Base-by-base conservation (phyloP, 768 basidiomycete species). In the Mrakia blollopis region DNA sequence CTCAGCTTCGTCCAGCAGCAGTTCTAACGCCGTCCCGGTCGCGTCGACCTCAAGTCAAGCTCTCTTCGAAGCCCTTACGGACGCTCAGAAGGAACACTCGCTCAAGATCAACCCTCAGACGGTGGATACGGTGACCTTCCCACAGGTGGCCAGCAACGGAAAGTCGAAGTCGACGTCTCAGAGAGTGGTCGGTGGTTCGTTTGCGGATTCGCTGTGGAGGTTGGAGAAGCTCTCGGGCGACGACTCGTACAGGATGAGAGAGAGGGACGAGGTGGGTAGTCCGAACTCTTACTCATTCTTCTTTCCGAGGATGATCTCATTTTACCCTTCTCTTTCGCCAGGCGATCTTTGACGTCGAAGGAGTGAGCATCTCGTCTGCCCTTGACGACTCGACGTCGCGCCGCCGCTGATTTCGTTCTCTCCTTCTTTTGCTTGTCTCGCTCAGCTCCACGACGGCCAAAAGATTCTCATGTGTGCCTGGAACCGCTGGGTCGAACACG, bases 341-440 rank as follows among this genome's bases (percentile, higher is more conserved):
- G 72, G 62, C 63, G 7, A 74, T 74, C 73, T 67, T 65, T 11
- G 61, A 65, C 44, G 52, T 74, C 47, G 73, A 74, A 41, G 73
- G 73, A 30, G 73, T 74, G 62, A 74, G 73, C 65, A 25, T 10
- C 6, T 62, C 28, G 28, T 35, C 14, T 61, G 37, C 5, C 25
- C 11, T 37, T 13, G 50, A n/a, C 35, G 25, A 35, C 11, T 28
- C n/a, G 41, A n/a, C 21, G 6, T 2, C 11, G 35, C 2, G 0
- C 39, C 32, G 14, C 6, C 9, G 18, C 72, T 73, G 60, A 63
- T n/a, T 39, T 50, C 47, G 47, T 14, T 18, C 2, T 50, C 47
- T 14, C 13, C 47, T 14, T 18, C 16, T 21, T 2, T 21, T 4
- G 47, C 3, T 18, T 21, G 8, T 41, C 32, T 37, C 30, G 32